These are phyloP conservation scores for Claviceps sp. DNA, from an alignment of 2,329 filamentous ascomycete species.

Conservation along the genomic window DNA sequence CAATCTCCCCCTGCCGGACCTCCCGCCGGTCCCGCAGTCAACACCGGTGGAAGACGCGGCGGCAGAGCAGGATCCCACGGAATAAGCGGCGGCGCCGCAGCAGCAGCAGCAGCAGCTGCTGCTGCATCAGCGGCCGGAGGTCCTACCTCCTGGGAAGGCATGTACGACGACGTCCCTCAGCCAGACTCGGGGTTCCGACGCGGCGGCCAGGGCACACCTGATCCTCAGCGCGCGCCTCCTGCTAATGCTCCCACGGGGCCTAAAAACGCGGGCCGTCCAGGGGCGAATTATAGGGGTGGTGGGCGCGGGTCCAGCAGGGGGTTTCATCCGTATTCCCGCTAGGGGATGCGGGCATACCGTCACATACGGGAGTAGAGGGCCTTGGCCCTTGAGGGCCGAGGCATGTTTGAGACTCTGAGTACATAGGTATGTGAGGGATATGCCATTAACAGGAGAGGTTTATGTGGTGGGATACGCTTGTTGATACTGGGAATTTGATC, in stretches of 20 bases:
- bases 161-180: slow-evolving; percentile 93
- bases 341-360: neutral
- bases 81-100: slow-evolving; percentile 18
- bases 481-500: too few species aligned
- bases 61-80: slow-evolving; percentile 13
- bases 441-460: too few species aligned
- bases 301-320: slow-evolving; percentile 63
- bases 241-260: slow-evolving; percentile 74
- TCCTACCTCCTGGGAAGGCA: slow-evolving; percentile 89
- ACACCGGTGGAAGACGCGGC: slow-evolving; percentile 13
- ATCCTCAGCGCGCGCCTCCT: slow-evolving; percentile 34
- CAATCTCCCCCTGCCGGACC: slow-evolving; percentile 18
- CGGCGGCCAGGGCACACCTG: slow-evolving; percentile 26
- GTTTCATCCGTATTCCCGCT: slow-evolving; percentile 60
- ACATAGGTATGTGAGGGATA: neutral
- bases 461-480: too few species aligned
- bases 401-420: neutral
- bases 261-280: slow-evolving; percentile 84
- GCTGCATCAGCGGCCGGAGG: slow-evolving; percentile 28
- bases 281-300: slow-evolving; percentile 86
- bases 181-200: slow-evolving; percentile 44
- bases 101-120: slow-evolving; percentile 20
- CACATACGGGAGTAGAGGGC: neutral
- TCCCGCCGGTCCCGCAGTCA: slow-evolving; percentile 1
- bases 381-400: too few species aligned